Evolutionary conservation across 2,329 filamentous ascomycete species (phyloP).

Genomic region (Tolypocladium sp.): DNA sequence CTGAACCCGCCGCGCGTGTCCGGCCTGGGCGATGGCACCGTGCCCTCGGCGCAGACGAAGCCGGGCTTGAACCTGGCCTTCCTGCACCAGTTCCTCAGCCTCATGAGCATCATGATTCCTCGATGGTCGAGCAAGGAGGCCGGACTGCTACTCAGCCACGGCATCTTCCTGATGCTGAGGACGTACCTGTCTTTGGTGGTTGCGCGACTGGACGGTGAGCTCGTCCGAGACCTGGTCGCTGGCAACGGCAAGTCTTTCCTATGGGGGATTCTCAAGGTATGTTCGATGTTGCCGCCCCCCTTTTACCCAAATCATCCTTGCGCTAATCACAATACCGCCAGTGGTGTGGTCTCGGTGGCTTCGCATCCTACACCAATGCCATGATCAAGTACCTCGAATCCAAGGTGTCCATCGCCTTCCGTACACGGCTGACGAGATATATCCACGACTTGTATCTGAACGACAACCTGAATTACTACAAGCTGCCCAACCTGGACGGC

Average conservation of each 20-base stretch:
- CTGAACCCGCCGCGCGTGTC: slow-evolving; percentile 81
- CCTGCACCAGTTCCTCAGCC: slow-evolving; percentile 88
- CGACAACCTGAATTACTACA: slow-evolving; percentile 93
- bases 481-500: slow-evolving; percentile 84
- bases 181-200: slow-evolving; percentile 93
- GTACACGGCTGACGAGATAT: slow-evolving; percentile 87
- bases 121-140: slow-evolving; percentile 94
- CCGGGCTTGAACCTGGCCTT: slow-evolving; percentile 93
- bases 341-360: slow-evolving; percentile 89
- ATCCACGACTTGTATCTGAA: slow-evolving; percentile 97
- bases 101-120: slow-evolving; percentile 97
- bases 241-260: slow-evolving; percentile 84
- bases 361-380: slow-evolving; percentile 94
- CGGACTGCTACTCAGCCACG: slow-evolving; percentile 79
- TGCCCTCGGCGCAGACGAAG: slow-evolving; percentile 84
- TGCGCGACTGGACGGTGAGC: slow-evolving; percentile 86
- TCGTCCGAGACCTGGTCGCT: slow-evolving; percentile 91
- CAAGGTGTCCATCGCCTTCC: slow-evolving; percentile 96
- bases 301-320: not conserved
- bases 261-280: slow-evolving; percentile 73
- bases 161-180: slow-evolving; percentile 78
- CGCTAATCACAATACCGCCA: slow-evolving; percentile 14
- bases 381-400: slow-evolving; percentile 99
- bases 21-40: slow-evolving; percentile 62
- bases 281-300: slow-evolving; percentile 3